Percentiles rank a stretch among this genome's conserved stretches.
phyloP scores from a whole-genome alignment of 2,329 filamentous ascomycete genomes.

The Ceratocystis harringtonii region DNA sequence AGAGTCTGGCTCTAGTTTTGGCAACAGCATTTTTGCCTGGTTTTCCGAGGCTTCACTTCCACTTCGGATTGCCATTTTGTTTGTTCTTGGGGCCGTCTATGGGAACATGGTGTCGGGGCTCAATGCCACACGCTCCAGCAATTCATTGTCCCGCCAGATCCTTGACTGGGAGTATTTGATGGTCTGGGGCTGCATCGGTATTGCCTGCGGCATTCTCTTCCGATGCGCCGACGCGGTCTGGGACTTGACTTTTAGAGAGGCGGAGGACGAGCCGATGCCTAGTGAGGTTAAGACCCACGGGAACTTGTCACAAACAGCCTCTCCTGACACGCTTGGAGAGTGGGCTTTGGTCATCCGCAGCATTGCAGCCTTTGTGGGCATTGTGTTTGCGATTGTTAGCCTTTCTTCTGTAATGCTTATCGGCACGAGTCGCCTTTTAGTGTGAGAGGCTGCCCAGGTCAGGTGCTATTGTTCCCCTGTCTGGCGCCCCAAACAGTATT shows the following conservation, averaged over 20 bases:
- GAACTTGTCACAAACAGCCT: slow-evolving; percentile 17
- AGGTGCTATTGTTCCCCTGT: slow-evolving; percentile 59
- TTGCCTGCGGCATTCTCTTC: slow-evolving; percentile 61
- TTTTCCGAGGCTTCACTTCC: slow-evolving; percentile 33
- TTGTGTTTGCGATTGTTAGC: slow-evolving; percentile 56
- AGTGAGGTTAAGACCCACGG: slow-evolving; percentile 20
- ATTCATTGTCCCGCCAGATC: neutral
- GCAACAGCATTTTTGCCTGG: neutral
- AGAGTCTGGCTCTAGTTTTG: neutral
- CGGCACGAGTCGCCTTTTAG: neutral
- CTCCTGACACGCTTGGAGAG: slow-evolving; percentile 37
- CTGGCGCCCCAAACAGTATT: neutral
- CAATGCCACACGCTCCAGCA: neutral
- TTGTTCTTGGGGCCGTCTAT: slow-evolving; percentile 50
- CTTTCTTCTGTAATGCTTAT: neutral
- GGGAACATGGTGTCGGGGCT: slow-evolving; percentile 12
- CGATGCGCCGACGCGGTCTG: slow-evolving; percentile 73
- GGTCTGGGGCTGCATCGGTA: slow-evolving; percentile 70
- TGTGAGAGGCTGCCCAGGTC: neutral
- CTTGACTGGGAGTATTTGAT: slow-evolving; percentile 49
- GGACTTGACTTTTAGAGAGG: slow-evolving; percentile 36
- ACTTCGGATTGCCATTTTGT: slow-evolving; percentile 50
- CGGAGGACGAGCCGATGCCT: slow-evolving; percentile 24
- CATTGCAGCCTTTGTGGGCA: slow-evolving; percentile 46
- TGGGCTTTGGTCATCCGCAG: slow-evolving; percentile 54